Conservation (phyloP, 2,329 filamentous ascomycete species). For the Colletotrichum sp. region DNA sequence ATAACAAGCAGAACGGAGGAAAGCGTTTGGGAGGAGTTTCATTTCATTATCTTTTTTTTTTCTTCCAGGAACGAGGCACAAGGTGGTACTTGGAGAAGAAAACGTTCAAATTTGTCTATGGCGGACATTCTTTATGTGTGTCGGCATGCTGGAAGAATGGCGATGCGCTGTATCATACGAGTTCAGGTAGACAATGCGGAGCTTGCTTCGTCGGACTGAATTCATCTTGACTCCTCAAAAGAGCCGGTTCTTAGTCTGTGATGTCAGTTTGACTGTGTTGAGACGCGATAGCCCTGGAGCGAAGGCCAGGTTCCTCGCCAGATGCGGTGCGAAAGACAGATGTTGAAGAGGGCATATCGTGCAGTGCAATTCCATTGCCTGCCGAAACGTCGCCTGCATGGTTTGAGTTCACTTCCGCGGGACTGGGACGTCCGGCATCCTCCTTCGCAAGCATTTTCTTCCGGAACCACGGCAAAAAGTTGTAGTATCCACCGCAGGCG, state of each 20-base stretch:
- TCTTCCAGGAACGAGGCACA: neutral
- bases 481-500: constrained; percentile 68
- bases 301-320: neutral
- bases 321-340: constrained; percentile 68
- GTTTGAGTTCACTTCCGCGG: neutral
- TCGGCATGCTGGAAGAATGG: neutral
- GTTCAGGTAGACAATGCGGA: constrained; percentile 13
- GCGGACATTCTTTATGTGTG: neutral
- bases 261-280: neutral
- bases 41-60: neutral
- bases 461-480: constrained; percentile 63
- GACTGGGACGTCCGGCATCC: neutral
- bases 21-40: neutral
- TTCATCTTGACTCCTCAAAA: neutral
- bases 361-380: constrained; percentile 38
- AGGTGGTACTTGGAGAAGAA: neutral
- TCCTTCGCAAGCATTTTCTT: constrained; percentile 32
- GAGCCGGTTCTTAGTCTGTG: no score
- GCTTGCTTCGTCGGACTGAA: neutral
- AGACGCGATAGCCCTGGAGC: neutral
- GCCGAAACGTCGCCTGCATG: neutral
- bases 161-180: constrained; percentile 13
- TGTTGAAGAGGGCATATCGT: constrained; percentile 61
- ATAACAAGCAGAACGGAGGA: neutral
- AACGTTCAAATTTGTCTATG: neutral